A percentile compares a stretch with the other conserved stretches of the same genome.
phyloP scores from a whole-genome alignment of 495 filamentous ascomycete species.

The Tuber umbilicatum region DNA sequence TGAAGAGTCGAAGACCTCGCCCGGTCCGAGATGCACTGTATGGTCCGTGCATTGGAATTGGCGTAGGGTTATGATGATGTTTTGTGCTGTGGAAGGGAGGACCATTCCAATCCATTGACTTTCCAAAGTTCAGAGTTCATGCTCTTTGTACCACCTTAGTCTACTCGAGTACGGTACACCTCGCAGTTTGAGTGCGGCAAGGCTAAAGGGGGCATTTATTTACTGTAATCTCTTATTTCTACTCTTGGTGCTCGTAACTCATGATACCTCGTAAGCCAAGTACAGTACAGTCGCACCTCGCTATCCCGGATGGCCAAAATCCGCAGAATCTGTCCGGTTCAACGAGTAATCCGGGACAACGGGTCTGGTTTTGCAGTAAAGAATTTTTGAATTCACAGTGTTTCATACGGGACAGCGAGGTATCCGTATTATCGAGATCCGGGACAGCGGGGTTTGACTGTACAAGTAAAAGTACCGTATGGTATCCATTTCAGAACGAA shows the following conservation, averaged over 20 bases:
- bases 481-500: background rate
- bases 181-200: background rate
- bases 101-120: background rate
- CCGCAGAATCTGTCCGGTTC: too few species aligned
- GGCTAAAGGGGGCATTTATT: background rate
- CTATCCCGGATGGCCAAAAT: too few species aligned
- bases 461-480: too few species aligned
- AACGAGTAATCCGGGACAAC: too few species aligned
- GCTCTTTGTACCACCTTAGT: background rate
- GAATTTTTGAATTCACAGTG: too few species aligned
- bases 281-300: too few species aligned
- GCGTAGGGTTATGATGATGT: background rate
- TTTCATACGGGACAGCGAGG: too few species aligned
- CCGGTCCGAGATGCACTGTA: background rate
- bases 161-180: too few species aligned
- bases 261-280: background rate
- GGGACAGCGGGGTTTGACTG: too few species aligned
- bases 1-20: background rate
- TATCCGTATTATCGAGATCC: too few species aligned
- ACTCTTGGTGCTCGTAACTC: background rate
- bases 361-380: too few species aligned
- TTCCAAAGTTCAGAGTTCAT: background rate
- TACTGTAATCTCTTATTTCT: background rate
- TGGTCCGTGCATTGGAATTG: background rate
- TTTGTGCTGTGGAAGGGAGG: background rate